phyloP scores from a whole-genome alignment of 2,329 filamentous ascomycete species.

The Fusarium hainanense region DNA sequence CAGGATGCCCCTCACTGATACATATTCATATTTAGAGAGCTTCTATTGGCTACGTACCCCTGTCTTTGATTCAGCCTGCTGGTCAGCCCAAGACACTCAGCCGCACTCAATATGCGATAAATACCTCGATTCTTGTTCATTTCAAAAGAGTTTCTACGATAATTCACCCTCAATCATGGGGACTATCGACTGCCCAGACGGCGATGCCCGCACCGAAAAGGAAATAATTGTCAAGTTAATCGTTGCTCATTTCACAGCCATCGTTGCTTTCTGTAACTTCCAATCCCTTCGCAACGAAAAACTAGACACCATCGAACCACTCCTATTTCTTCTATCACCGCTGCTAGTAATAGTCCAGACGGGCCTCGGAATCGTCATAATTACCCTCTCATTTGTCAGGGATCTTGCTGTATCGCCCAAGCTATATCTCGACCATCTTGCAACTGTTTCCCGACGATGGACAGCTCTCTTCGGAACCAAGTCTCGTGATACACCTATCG shows the following conservation, averaged over 20 bases:
- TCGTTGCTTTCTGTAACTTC: conserved; percentile 21
- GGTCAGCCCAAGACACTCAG: background rate
- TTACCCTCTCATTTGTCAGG: background rate
- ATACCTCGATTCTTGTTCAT: background rate
- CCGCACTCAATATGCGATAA: background rate
- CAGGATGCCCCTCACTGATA: background rate
- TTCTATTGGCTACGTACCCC: background rate
- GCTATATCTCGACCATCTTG: background rate
- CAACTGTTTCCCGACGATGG: conserved; percentile 2
- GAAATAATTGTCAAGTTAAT: conserved; percentile 23
- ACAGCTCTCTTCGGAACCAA: conserved; percentile 13
- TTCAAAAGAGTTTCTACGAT: background rate
- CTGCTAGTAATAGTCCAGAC: conserved; percentile 3
- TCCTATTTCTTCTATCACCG: conserved; percentile 15
- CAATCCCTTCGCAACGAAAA: conserved; percentile 18
- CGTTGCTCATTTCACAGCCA: conserved; percentile 17
- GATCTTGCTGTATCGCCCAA: background rate
- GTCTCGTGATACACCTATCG: no score
- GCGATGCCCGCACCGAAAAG: background rate
- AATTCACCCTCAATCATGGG: background rate
- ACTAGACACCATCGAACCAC: conserved; percentile 13
- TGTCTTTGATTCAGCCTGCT: background rate
- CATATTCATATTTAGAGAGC: background rate
- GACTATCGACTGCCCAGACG: background rate
- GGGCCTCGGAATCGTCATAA: background rate